Evolutionary conservation across 805 yeast genomes (phyloP).

Genomic region (Saccharomycopsis javanensis): DNA sequence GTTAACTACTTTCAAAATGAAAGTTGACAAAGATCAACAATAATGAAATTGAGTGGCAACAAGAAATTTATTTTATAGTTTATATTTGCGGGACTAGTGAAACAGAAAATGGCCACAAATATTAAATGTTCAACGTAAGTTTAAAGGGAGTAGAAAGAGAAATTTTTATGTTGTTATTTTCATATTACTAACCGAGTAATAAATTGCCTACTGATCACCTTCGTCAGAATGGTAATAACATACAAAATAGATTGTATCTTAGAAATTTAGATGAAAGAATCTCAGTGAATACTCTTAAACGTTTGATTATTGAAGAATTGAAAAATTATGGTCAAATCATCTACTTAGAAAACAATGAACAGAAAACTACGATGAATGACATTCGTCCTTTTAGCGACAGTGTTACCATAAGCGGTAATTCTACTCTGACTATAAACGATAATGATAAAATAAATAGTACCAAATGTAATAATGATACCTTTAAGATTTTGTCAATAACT

Average conservation of each 20-base stretch:
- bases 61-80: too few relatives aligned
- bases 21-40: not conserved
- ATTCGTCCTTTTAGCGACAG: too few relatives aligned
- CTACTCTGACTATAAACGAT: too few relatives aligned
- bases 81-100: too few relatives aligned
- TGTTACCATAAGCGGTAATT: too few relatives aligned
- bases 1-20: not conserved
- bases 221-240: not conserved
- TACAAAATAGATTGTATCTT: conserved; percentile 33
- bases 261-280: conserved; percentile 67
- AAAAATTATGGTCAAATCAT: conserved; percentile 26
- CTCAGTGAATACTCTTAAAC: conserved; percentile 40
- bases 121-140: not conserved
- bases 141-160: too few relatives aligned
- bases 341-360: not conserved
- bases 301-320: conserved; percentile 28
- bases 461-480: not conserved
- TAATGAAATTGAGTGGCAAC: too few relatives aligned
- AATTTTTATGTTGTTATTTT: too few relatives aligned
- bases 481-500: conserved; percentile 31
- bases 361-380: conserved; percentile 25
- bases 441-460: not conserved
- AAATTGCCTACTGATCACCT: not conserved
- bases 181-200: too few relatives aligned
- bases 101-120: not conserved